Base-by-base conservation (phyloP, 768 basidiomycete species). In the Serendipita vermifera region DNA sequence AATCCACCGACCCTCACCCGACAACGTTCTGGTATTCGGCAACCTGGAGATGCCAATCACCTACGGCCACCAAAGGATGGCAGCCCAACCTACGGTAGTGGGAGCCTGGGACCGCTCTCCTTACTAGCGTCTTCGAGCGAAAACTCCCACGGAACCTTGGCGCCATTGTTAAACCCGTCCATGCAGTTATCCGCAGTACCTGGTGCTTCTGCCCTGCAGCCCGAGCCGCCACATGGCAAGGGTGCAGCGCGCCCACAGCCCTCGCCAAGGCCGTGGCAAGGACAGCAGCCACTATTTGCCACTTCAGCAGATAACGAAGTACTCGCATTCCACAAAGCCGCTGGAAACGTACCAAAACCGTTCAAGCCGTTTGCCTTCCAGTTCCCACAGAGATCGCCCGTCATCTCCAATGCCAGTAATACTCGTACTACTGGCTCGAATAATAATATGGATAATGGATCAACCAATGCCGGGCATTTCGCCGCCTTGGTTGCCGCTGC, bases 41-140 rank as follows among this genome's bases (percentile, higher is more conserved):
- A 51, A 31, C 46, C 46, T 17, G 46, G 46, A 29, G 46, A 51
- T 51, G 46, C 46, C 22, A 51, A 51, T 51, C 46, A 51, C 22
- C 27, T 51, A 31, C 46, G 46, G 46, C 46, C 46, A 29, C 46
- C 46, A 15, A 51, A 51, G 22, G 46, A 51, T 20, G 7, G 9
- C 5, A n/a, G 17, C 6, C 9, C 39, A 7, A 6, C 39, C 17
- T 26, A 29, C 31, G 9, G 29, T 29, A 31, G 11, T 13, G 20
- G 11, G 11, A 22, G 29, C n/a, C 9, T 9, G 9, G n/a, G 15
- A 9, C 11, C 46, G 9, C 29, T 51, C 20, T 9, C 20, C n/a
- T 15, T n/a, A 31, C 7, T 31, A 5, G 9, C n/a, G 29, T 51
- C 46, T 15, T 20, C 46, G 29, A 22, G 15, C 9, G 20, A 15